Percentiles rank a stretch among this genome's conserved stretches.
phyloP scores from a whole-genome alignment of 2,329 filamentous ascomycete species.

The Ophioceras dolichostomum region DNA sequence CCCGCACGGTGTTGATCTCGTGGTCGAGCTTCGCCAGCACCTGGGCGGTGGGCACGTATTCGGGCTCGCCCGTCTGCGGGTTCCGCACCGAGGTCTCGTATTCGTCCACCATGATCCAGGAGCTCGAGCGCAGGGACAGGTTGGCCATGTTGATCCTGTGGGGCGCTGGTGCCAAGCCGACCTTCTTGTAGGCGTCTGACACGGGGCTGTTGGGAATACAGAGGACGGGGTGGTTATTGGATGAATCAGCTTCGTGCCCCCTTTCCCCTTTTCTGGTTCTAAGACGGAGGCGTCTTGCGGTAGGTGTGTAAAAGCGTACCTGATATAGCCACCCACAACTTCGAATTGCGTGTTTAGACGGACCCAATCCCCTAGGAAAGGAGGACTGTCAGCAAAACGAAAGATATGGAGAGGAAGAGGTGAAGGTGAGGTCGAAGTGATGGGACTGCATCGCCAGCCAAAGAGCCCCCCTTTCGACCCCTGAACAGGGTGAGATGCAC shows the following conservation, averaged over 20 bases:
- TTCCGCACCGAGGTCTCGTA: conserved; percentile 62
- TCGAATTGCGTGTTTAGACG: conserved; percentile 42
- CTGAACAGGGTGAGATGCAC: background rate
- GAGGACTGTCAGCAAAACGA: background rate
- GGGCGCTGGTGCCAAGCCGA: conserved; percentile 59
- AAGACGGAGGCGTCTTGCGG: background rate
- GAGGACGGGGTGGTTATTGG: background rate
- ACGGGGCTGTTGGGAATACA: conserved; percentile 18
- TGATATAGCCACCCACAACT: conserved; percentile 64
- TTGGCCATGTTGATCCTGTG: conserved; percentile 79
- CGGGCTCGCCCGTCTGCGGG: conserved; percentile 33
- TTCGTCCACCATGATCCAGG: conserved; percentile 77
- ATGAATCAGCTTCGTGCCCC: too few species aligned
- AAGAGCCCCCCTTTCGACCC: background rate
- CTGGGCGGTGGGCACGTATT: conserved; percentile 79
- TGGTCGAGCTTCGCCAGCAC: conserved; percentile 86
- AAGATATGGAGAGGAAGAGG: too few species aligned
- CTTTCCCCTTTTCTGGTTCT: background rate
- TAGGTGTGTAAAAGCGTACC: background rate
- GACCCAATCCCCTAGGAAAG: background rate
- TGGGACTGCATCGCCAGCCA: background rate
- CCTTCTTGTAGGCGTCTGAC: conserved; percentile 58
- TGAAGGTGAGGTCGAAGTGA: too few species aligned
- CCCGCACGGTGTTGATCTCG: conserved; percentile 67
- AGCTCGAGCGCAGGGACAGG: conserved; percentile 62